These are phyloP conservation scores for Fraxinus cuspidata DNA, from an alignment of 257 asterid species.

Conservation along the genomic window DNA sequence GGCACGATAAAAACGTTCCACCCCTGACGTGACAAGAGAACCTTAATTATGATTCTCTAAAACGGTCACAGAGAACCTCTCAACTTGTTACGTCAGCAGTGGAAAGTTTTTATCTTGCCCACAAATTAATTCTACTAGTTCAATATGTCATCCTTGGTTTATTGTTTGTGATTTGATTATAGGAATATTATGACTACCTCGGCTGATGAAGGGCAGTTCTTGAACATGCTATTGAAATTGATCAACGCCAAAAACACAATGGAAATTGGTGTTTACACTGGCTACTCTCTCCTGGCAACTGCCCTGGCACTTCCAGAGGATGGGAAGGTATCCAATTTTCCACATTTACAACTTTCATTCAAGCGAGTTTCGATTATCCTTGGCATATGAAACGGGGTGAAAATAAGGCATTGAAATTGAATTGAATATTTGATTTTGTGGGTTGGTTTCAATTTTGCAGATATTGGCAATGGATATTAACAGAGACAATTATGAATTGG, in stretches of 20 bases:
- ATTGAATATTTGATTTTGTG: background rate
- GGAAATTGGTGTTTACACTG: constrained; percentile 94
- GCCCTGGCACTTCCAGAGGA: constrained; percentile 84
- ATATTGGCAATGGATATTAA: constrained; percentile 92
- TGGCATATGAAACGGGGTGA: background rate
- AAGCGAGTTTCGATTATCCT: no score
- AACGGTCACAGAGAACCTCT: no score
- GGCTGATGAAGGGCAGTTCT: constrained; percentile 85
- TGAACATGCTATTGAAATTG: constrained; percentile 81
- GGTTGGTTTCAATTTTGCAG: constrained; percentile 39
- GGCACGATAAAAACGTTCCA: no score
- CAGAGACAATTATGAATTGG: constrained; percentile 74
- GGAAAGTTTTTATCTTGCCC: no score
- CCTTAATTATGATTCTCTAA: no score
- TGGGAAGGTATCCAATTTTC: constrained; percentile 57
- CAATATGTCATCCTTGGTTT: background rate
- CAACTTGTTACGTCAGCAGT: no score
- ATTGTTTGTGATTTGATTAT: background rate
- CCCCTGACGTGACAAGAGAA: no score
- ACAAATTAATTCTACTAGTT: no score
- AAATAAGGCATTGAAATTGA: no score
- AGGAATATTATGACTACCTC: constrained; percentile 92
- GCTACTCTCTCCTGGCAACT: constrained; percentile 83
- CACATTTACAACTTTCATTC: background rate
- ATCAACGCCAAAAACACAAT: constrained; percentile 88